phyloP scores from a whole-genome alignment of 2,329 filamentous ascomycete species.

The Pseudogymnoascus sp. region DNA sequence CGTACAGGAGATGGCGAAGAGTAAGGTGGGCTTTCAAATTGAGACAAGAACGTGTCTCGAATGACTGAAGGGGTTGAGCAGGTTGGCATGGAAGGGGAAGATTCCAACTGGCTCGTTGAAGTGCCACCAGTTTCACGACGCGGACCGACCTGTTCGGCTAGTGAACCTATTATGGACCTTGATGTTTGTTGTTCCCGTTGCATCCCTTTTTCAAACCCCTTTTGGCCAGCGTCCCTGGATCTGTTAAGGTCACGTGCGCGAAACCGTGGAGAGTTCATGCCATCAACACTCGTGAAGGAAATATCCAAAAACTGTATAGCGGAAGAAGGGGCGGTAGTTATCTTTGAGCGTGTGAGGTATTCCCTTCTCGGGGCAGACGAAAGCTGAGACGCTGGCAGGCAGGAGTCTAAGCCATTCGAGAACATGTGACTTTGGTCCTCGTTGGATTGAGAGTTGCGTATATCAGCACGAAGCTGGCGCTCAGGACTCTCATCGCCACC shows the following conservation, averaged over 20 bases:
- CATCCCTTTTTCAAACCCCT: neutral
- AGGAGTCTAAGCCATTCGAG: neutral
- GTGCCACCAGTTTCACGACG: neutral
- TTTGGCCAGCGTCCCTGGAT: neutral
- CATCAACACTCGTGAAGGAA: conserved; percentile 7
- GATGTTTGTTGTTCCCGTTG: neutral
- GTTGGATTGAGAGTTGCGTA: conserved; percentile 15
- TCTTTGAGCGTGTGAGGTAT: neutral
- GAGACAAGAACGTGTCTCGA: neutral
- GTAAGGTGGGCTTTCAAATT: neutral
- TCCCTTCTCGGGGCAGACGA: neutral
- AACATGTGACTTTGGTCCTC: conserved; percentile 17
- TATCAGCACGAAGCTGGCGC: conserved; percentile 26
- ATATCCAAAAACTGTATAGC: conserved; percentile 5
- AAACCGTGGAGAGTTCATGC: neutral
- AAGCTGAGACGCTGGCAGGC: neutral
- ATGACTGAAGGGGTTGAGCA: neutral
- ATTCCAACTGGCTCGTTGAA: conserved; percentile 5
- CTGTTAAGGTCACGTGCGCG: neutral
- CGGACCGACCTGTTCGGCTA: no score
- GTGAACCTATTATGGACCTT: neutral
- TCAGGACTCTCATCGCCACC: conserved; percentile 38
- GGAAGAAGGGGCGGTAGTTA: neutral
- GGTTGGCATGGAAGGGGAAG: neutral
- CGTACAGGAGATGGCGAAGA: neutral